Base-by-base conservation (phyloP, 257 asterid species). In the Eustoma russellianum region DNA sequence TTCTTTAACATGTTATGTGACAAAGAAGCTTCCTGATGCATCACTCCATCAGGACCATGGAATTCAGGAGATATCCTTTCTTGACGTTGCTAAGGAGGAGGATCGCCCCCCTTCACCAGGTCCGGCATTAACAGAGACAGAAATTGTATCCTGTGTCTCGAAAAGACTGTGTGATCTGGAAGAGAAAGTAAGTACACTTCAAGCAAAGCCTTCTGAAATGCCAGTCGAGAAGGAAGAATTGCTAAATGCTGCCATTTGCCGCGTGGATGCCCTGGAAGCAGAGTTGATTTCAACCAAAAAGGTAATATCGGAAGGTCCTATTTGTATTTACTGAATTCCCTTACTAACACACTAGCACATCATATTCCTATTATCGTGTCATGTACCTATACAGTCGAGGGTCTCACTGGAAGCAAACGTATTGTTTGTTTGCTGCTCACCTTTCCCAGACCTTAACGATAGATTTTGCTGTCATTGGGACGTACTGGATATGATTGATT, bases 191-290 rank as follows among this genome's bases (percentile, higher is more conserved):
- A 59, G 17, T 69, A 66, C 82, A 7, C 94, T 92, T 69, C 83
- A 92, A 66, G 83, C 70, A 63, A 92, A 85, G 77, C 98, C 98
- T 50, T 82, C 82, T 50, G 82, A 74, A 84, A 92, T 92, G 99
- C 99, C 97, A 9, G 76, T 65, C 41, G 97, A 88, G 74, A 92
- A 92, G 70, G 98, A 68, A 65, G 98, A 92, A 68, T 78, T 92
- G 64, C 76, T 88, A 53, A 79, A 85, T 76, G 97, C 95, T 76
- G 98, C 98, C 56, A 94, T 92, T 61, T 92, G 88, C 67, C 75
- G 95, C 48, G 99, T 92, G 47, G 98, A 92, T 76, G 98, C 91
- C 72, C 79, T 92, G 9, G 98, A 92, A 70, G 98, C 97, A 0
- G 98, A 92, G 77, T 49, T 88, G 62, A 92, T 92, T 65, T 87